A percentile compares a stretch with the other conserved stretches of the same genome.
These are phyloP conservation scores for Pseudogymnoascus sp. DNA, from an alignment of 2,329 filamentous ascomycete species.

Conservation along the genomic window DNA sequence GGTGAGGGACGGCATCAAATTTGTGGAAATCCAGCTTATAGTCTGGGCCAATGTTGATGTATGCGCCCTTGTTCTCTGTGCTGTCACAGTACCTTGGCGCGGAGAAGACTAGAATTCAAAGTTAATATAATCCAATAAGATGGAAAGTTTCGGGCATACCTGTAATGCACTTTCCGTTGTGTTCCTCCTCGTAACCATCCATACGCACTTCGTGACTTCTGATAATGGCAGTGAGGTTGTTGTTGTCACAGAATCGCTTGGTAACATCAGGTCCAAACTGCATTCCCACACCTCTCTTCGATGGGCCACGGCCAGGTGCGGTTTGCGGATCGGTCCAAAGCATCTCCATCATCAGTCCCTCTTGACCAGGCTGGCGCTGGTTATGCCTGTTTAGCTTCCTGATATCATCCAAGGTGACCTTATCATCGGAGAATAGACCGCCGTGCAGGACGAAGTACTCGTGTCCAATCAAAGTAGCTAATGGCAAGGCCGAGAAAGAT, in stretches of 20 bases:
- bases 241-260: conserved; percentile 92
- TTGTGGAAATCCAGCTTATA: conserved; percentile 88
- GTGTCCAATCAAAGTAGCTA: conserved; percentile 84
- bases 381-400: conserved; percentile 84
- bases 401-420: conserved; percentile 84
- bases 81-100: conserved; percentile 96
- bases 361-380: conserved; percentile 87
- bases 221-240: conserved; percentile 89
- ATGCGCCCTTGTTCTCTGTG: conserved; percentile 96
- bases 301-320: conserved; percentile 77
- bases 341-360: conserved; percentile 99
- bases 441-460: conserved; percentile 92
- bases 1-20: conserved; percentile 95
- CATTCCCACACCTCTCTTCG: conserved; percentile 92
- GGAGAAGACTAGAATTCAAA: conserved; percentile 66
- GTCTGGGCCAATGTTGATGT: conserved; percentile 90
- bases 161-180: conserved; percentile 91
- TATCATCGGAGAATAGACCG: conserved; percentile 93
- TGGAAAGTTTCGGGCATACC: conserved; percentile 39
- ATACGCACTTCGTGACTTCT: conserved; percentile 97
- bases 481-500: conserved; percentile 86
- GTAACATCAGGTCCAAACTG: conserved; percentile 97
- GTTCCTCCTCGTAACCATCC: conserved; percentile 98
- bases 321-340: conserved; percentile 96
- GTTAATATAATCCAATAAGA: conserved; percentile 22